Evolutionary conservation across 805 yeast species (phyloP).

Genomic region (Kodamaea sagamina): DNA sequence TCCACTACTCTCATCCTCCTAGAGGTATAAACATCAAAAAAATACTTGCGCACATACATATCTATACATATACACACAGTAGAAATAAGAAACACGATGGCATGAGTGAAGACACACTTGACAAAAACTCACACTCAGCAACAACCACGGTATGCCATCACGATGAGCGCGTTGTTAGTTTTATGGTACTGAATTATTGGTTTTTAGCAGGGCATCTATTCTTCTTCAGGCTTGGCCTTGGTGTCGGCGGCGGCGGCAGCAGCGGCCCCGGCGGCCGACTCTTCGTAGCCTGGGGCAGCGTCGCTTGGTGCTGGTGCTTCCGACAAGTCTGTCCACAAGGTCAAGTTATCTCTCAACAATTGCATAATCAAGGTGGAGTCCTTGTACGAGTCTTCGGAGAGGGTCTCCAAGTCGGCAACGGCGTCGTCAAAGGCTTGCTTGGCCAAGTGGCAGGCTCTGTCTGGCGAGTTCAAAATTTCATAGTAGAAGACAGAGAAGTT

Average conservation of each 20-base stretch:
- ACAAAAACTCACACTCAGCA: constrained; percentile 5
- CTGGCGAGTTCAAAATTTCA: constrained; percentile 97
- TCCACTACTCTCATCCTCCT: no score
- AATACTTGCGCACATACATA: constrained; percentile 10
- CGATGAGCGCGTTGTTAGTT: background rate
- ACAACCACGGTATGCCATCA: constrained; percentile 1
- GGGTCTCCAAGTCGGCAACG: constrained; percentile 95
- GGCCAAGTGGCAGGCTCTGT: constrained; percentile 98
- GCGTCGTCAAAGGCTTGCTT: constrained; percentile 99
- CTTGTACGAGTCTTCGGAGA: constrained; percentile 97
- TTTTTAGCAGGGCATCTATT: constrained; percentile 20
- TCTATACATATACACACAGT: constrained; percentile 9
- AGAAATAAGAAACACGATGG: constrained; percentile 8
- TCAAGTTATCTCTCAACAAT: constrained; percentile 95
- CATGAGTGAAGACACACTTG: constrained; percentile 8
- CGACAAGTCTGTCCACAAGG: constrained; percentile 97
- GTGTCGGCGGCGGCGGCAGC: constrained; percentile 17
- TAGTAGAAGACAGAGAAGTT: constrained; percentile 98
- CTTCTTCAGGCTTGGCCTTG: constrained; percentile 29
- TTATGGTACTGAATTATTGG: background rate
- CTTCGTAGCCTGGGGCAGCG: constrained; percentile 17
- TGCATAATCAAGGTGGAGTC: constrained; percentile 99
- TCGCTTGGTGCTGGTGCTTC: constrained; percentile 59
- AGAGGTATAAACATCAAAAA: constrained; percentile 2
- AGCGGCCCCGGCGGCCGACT: constrained; percentile 8